These are phyloP conservation scores for Rhodotorula sp. DNA, from an alignment of 1,284 basidiomycete genomes.

Conservation along the genomic window DNA sequence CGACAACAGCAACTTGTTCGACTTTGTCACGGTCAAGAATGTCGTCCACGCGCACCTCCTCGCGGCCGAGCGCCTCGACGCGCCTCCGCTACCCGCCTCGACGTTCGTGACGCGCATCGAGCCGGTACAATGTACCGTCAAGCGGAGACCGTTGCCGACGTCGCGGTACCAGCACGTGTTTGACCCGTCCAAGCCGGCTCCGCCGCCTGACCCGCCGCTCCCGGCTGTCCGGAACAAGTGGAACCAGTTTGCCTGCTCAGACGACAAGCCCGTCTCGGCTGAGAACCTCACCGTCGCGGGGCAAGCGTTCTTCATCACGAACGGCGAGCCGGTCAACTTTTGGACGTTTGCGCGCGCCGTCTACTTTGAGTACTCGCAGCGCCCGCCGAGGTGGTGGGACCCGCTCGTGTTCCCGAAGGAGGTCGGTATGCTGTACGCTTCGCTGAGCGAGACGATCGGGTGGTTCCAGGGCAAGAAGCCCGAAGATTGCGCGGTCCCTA, in stretches of 20 bases:
- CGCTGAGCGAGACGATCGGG: constrained; percentile 57
- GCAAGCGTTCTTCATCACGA: constrained; percentile 94
- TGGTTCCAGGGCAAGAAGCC: constrained; percentile 44
- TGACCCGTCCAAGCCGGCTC: background rate
- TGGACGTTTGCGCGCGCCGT: constrained; percentile 88
- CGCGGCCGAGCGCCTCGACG: constrained; percentile 77
- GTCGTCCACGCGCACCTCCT: constrained; percentile 92
- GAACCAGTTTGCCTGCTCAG: constrained; percentile 53
- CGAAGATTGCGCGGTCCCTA: constrained; percentile 60
- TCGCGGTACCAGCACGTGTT: constrained; percentile 22
- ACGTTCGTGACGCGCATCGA: constrained; percentile 62
- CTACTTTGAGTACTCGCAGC: constrained; percentile 68
- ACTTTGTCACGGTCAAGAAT: constrained; percentile 97
- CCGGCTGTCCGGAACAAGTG: constrained; percentile 49
- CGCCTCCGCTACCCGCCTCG: constrained; percentile 46
- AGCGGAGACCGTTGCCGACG: constrained; percentile 36
- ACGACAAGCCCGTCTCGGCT: background rate
- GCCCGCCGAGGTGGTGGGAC: constrained; percentile 54
- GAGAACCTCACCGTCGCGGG: constrained; percentile 59
- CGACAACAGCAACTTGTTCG: constrained; percentile 86
- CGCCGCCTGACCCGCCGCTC: constrained; percentile 59
- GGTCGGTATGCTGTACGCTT: constrained; percentile 58
- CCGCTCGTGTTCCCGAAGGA: constrained; percentile 33
- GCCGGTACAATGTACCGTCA: constrained; percentile 52
- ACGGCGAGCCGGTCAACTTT: constrained; percentile 92